Evolutionary conservation across 768 basidiomycete genomes (phyloP), one percentile per base, ranked within the genome.

Genomic region (Boletus rubropictus): DNA sequence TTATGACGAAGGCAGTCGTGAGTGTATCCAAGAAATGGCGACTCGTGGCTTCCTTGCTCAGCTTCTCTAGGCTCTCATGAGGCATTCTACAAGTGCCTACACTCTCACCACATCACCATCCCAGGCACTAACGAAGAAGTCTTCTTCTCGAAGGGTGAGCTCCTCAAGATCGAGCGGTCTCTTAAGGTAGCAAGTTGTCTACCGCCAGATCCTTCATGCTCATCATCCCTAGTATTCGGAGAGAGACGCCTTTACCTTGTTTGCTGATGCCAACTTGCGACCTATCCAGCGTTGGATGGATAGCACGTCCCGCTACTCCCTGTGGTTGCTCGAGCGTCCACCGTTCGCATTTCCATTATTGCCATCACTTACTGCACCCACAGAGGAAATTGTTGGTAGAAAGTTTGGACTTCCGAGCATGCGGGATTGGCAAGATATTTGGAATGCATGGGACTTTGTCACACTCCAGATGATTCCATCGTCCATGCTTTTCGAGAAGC

Each of bases 281-380:
- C 81, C 89, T 6, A 74, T 98, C 38, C 81, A 90, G 55, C 78
- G 84, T 25, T 99, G 93, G 95, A 80, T 72, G 32, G 91, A 95
- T 57, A 74, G 73, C 41, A 70, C 76, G 24, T 69, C 75, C 20
- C 77, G 76, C 39, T 95, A 93, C 64, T 86, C 88, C 1, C 70
- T 98, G 24, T 97, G 90, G 88, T 77, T 98, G 8, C 75, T 98
- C 35, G 92, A 97, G 65, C 81, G 91, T 12, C 89, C 94, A 1
- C 68, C 79, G 0, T 89, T 96, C 68, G 62, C 67, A 27, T 94
- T 97, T 71, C 82, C 84, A 28, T 68, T 81, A 1, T 65, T 86
- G 0, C 62, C 68, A 7, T 66, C 75, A 2, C 74, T 77, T 5
- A 49, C 58, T 21, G 49, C 39, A 24, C 15, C 58, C 5, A 55